These are phyloP conservation scores for Colletotrichum sp. DNA, from an alignment of 2,329 filamentous ascomycete species.

Conservation along the genomic window DNA sequence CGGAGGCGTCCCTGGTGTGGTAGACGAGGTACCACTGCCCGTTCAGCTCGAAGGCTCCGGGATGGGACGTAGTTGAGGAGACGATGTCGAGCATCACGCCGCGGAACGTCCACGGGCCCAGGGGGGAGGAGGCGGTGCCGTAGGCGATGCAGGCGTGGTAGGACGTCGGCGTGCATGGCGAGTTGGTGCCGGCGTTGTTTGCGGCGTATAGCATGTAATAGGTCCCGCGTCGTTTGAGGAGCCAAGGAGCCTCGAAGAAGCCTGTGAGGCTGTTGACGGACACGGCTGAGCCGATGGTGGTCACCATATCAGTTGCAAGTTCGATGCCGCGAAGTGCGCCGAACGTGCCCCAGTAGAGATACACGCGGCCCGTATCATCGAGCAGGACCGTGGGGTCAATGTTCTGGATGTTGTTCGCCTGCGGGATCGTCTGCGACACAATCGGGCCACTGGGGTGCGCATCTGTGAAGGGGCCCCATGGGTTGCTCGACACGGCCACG, in stretches of 20 bases:
- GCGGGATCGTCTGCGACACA: conserved; percentile 36
- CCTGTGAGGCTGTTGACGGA: conserved; percentile 31
- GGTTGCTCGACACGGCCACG: conserved; percentile 37
- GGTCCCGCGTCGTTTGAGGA: conserved; percentile 35
- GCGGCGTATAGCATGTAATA: conserved; percentile 45
- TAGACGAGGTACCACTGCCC: conserved; percentile 37
- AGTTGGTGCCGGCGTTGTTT: conserved; percentile 39
- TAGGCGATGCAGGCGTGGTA: conserved; percentile 44
- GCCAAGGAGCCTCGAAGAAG: conserved; percentile 43
- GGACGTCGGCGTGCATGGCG: conserved; percentile 39
- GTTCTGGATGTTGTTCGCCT: conserved; percentile 40
- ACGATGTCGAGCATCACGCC: conserved; percentile 38
- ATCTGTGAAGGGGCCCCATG: conserved; percentile 38
- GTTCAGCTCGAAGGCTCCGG: conserved; percentile 33
- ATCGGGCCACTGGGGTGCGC: conserved; percentile 38
- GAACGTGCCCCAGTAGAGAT: conserved; percentile 43
- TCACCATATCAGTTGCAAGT: conserved; percentile 39
- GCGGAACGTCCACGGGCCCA: conserved; percentile 40
- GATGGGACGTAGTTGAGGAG: conserved; percentile 40
- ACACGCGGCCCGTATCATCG: conserved; percentile 38
- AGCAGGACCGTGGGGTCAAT: conserved; percentile 43
- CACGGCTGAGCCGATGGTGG: conserved; percentile 27
- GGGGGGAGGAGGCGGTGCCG: conserved; percentile 35
- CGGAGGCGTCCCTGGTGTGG: conserved; percentile 38
- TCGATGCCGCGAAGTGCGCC: conserved; percentile 36